A percentile compares a stretch with the other conserved stretches of the same genome.
Conservation (phyloP, 768 basidiomycete genomes). For the Artomyces pyxidatus region DNA sequence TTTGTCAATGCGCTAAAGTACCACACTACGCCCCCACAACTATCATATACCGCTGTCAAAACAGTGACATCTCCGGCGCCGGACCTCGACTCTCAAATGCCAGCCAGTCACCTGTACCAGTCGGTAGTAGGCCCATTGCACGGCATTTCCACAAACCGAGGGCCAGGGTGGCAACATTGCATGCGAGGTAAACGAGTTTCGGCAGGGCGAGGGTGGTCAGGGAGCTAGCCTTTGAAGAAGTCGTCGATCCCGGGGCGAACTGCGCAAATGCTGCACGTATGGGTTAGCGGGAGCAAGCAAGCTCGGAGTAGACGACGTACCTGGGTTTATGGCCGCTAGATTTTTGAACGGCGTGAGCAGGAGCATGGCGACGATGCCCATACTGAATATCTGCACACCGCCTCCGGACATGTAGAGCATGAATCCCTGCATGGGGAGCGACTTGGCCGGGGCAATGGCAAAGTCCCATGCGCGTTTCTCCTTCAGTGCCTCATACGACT, state of each 20-base stretch:
- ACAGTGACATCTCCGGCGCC: slow-evolving; percentile 36
- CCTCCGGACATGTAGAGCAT: slow-evolving; percentile 99
- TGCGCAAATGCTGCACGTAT: slow-evolving; percentile 52
- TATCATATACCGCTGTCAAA: no score
- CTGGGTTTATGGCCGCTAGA: slow-evolving; percentile 65
- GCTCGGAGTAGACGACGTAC: slow-evolving; percentile 28
- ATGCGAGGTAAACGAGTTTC: slow-evolving; percentile 62
- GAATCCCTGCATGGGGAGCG: slow-evolving; percentile 93
- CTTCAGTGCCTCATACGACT: slow-evolving; percentile 60
- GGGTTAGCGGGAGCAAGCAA: neutral
- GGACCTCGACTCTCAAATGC: slow-evolving; percentile 79
- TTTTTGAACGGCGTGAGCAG: slow-evolving; percentile 83
- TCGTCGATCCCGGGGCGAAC: slow-evolving; percentile 50
- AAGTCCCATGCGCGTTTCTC: slow-evolving; percentile 81
- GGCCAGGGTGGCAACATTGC: slow-evolving; percentile 69
- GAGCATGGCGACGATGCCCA: slow-evolving; percentile 94
- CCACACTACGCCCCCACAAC: no score
- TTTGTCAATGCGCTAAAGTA: no score
- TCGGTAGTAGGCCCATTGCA: slow-evolving; percentile 85
- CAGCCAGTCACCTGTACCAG: slow-evolving; percentile 90
- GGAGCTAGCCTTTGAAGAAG: slow-evolving; percentile 36
- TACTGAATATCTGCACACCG: slow-evolving; percentile 93
- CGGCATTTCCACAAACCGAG: slow-evolving; percentile 92
- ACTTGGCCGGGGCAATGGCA: slow-evolving; percentile 78
- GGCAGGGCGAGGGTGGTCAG: slow-evolving; percentile 55